Evolutionary conservation across 2,329 filamentous ascomycete genomes (phyloP), one percentile per base, ranked within the genome.

Genomic region (Pestalotiopsis sp.): DNA sequence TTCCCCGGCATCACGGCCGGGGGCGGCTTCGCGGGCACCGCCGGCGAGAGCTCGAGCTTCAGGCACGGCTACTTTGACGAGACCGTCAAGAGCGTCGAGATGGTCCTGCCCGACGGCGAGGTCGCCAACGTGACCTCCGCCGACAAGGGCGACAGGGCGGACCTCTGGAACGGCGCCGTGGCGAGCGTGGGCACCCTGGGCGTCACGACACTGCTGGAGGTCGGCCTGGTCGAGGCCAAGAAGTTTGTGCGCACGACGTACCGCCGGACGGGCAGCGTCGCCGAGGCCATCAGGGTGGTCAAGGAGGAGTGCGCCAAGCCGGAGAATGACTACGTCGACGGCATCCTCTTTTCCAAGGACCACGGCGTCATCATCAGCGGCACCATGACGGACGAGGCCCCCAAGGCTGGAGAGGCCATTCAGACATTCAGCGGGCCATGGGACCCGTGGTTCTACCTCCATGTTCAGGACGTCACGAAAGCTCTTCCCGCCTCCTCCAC

Each of bases 391-490:
- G 83, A 93, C 72, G 82, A 86, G 5, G 79, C 82, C 27, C 84
- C 84, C 3, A 71, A 70, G 4, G 66, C 74, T 2, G 76, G 72
- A 17, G 72, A 71, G 31, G 73, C 63, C 69, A 67, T 75, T 13
- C 74, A 71, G 68, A 78, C 77, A 1, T 79, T 89, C 61, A 86
- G 82, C 74, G 81, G 85, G 38, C 83, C 90, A 4, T 82, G 83
- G 72, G 92, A 95, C 75, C 90, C 91, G 1, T 94, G 92, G 92
- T 93, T 90, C 79, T 94, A 93, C 76, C 83, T 94, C 69, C 92
- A 94, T 76, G 92, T 88, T 20, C 81, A 87, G 73, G 81, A 87
- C 52, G 77, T 77, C 69, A 86, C 81, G 14, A 73, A 72, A 72
- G 68, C 65, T 39, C 70, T 76, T 4, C 71, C 76, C 31, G 31